Base-by-base conservation (phyloP, 73 alveolate genomes). In the Paramecium caudatum region DNA sequence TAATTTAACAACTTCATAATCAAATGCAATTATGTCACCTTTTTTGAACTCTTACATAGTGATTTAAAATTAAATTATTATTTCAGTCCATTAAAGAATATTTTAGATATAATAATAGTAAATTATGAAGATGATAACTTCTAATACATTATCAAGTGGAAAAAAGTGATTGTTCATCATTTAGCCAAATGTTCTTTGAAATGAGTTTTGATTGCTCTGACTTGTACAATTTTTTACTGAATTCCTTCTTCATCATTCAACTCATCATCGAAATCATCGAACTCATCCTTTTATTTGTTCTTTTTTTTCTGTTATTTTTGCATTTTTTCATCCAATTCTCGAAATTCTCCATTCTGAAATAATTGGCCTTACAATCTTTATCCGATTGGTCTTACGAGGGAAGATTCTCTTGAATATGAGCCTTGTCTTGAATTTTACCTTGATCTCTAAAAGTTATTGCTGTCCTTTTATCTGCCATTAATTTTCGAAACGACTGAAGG, bases 401-500 rank as follows among this genome's bases (percentile, higher is more conserved):
- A 41, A 1, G 88, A 74, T 8, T 74, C 88, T 74, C 68, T 36
- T 9, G 88, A 74, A 16, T 8, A 19, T 5, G 68, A 74, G 15
- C 70, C 15, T 41, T 74, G 21, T 74, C 23, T 74, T 45, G 88
- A 74, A 41, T 37, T 74, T 74, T 27, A 27, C 43, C 88, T 45
- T 17, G 47, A 37, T 27, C 19, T n/a, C 10, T 41, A 74, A 30
- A 65, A 7, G 34, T 33, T 0, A 9, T 16, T 5, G 7, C 25
- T 12, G 5, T 8, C 7, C 30, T 5, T 48, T 8, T 12, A 9
- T 74, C 16, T 41, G 16, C n/a, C 55, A 8, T 74, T 74, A 3
- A n/a, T 45, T 16, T 39, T 74, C 3, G 39, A 21, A 34, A 74
- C 65, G n/a, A 74, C 27, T 17, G 88, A 74, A 39, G 88, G 88